phyloP scores from a whole-genome alignment of 2,329 filamentous ascomycete species.

The Chaetomiaceae sp. region DNA sequence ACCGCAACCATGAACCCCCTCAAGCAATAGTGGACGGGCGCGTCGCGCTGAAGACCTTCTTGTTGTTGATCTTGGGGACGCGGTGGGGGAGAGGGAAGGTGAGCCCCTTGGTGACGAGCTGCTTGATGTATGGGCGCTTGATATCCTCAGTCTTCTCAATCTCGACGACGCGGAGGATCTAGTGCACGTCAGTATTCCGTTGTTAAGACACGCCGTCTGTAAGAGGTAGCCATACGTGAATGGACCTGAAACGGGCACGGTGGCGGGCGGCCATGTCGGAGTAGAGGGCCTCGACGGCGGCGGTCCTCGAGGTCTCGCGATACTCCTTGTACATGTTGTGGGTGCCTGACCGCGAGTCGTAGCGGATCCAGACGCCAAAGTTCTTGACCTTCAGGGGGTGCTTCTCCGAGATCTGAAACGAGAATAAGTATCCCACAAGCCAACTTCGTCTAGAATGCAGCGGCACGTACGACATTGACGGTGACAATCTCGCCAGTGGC shows the following conservation, averaged over 20 bases:
- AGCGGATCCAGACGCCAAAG: slow-evolving; percentile 99
- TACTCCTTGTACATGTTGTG: slow-evolving; percentile 99
- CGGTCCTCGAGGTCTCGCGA: slow-evolving; percentile 94
- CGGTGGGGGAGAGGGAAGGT: slow-evolving; percentile 99
- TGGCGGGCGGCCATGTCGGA: slow-evolving; percentile 99
- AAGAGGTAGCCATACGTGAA: slow-evolving; percentile 69
- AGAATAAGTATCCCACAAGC: slow-evolving; percentile 13
- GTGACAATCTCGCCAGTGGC: slow-evolving; percentile 98
- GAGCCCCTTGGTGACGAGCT: slow-evolving; percentile 90
- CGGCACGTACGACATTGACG: slow-evolving; percentile 77
- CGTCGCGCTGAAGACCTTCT: slow-evolving; percentile 89
- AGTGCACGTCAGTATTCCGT: slow-evolving; percentile 26
- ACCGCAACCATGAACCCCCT: slow-evolving; percentile 50
- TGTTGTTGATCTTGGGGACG: slow-evolving; percentile 70
- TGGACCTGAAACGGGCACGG: slow-evolving; percentile 94
- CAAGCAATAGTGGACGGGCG: slow-evolving; percentile 98
- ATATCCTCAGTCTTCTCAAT: slow-evolving; percentile 89
- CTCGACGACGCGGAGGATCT: slow-evolving; percentile 99
- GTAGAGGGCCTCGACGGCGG: slow-evolving; percentile 95
- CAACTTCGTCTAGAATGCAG: not conserved
- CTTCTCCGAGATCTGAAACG: slow-evolving; percentile 89
- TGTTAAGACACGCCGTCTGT: slow-evolving; percentile 4
- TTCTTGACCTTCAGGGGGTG: slow-evolving; percentile 99
- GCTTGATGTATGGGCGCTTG: slow-evolving; percentile 99
- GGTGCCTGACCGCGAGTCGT: slow-evolving; percentile 98